Conservation (phyloP, 441 rosid genomes). For the Gossypium aridum region DNA sequence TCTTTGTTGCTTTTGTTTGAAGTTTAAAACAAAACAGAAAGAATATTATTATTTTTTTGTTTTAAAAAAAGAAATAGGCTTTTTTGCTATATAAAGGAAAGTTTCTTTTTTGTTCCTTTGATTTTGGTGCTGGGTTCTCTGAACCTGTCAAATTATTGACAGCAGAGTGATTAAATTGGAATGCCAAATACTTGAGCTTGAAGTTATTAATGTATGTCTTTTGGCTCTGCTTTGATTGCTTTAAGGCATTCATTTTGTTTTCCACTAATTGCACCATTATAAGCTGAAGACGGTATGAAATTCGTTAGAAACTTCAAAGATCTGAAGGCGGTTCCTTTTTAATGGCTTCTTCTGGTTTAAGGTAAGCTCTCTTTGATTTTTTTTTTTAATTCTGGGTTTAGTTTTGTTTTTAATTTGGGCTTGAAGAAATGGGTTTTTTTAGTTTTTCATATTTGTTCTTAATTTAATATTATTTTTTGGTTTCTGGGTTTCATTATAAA, state of each 20-base stretch:
- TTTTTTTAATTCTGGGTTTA: background rate
- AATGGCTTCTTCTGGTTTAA: slow-evolving; percentile 21
- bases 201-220: background rate
- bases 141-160: slow-evolving; percentile 5
- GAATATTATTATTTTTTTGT: background rate
- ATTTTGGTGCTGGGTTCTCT: background rate
- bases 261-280: background rate
- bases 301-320: slow-evolving; percentile 21
- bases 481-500: background rate
- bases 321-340: slow-evolving; percentile 22
- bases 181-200: slow-evolving; percentile 1
- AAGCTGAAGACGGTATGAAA: background rate
- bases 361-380: slow-evolving; percentile 14
- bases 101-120: background rate
- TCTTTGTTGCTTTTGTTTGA: background rate
- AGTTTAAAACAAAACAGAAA: background rate
- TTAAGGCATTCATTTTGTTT: background rate
- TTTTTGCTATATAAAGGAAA: slow-evolving; percentile 6
- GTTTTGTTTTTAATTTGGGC: background rate
- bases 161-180: background rate
- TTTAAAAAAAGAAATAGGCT: background rate
- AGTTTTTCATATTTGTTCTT: background rate
- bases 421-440: slow-evolving; percentile 7
- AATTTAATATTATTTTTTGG: background rate
- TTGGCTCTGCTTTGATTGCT: slow-evolving; percentile 8